These are phyloP conservation scores for Penicillium sclerotiorum DNA, from an alignment of 2,329 filamentous ascomycete genomes.

Conservation along the genomic window DNA sequence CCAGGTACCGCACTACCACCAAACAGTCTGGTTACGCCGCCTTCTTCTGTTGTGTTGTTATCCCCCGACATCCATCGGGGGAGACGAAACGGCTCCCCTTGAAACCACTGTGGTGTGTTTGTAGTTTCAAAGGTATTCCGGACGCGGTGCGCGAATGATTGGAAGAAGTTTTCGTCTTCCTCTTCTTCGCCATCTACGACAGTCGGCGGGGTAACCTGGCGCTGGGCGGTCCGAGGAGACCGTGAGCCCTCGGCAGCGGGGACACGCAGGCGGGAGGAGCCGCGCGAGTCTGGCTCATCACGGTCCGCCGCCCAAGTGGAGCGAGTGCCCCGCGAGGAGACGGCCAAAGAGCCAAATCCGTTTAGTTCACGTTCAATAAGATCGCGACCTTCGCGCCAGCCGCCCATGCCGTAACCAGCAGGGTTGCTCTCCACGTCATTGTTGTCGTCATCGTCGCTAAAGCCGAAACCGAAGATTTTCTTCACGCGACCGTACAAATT, in stretches of 20 bases:
- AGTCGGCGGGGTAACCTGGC: constrained; percentile 37
- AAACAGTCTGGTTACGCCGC: constrained; percentile 42
- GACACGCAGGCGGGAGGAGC: constrained; percentile 38
- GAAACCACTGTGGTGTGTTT: constrained; percentile 80
- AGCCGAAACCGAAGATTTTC: constrained; percentile 75
- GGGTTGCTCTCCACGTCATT: constrained; percentile 63
- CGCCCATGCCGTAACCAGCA: constrained; percentile 71
- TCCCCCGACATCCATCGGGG: constrained; percentile 79
- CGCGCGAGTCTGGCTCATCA: constrained; percentile 28
- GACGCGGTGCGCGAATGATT: constrained; percentile 79
- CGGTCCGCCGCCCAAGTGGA: constrained; percentile 32
- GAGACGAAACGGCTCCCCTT: constrained; percentile 71
- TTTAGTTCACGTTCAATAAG: constrained; percentile 85
- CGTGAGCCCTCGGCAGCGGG: constrained; percentile 33
- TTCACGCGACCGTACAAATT: constrained; percentile 84
- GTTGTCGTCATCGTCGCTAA: constrained; percentile 71
- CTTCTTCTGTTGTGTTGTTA: constrained; percentile 37
- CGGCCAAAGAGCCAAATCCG: constrained; percentile 56
- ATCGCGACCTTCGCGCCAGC: constrained; percentile 88
- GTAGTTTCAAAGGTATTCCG: constrained; percentile 89
- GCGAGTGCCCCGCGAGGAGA: constrained; percentile 38
- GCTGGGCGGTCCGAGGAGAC: constrained; percentile 30
- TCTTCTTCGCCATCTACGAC: constrained; percentile 62
- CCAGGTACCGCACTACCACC: constrained; percentile 44
- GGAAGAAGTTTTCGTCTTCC: constrained; percentile 80